These are phyloP conservation scores for Pseudoneurospora amorphoporcata DNA, from an alignment of 495 filamentous ascomycete species.

Conservation along the genomic window DNA sequence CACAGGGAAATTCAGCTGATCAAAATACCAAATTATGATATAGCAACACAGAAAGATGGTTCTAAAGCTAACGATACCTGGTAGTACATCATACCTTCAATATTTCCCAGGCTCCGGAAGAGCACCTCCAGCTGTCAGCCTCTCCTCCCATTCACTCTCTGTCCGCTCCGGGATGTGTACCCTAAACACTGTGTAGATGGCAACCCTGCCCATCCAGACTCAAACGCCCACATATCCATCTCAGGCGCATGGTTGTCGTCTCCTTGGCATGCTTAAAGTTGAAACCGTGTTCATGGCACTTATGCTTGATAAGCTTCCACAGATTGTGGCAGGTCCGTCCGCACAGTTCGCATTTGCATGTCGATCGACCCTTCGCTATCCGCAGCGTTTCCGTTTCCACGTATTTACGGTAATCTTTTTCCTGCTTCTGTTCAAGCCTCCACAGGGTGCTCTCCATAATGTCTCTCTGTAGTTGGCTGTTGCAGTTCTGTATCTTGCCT, in stretches of 20 bases:
- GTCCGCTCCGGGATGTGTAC: background rate
- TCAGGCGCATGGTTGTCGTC: background rate
- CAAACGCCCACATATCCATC: background rate
- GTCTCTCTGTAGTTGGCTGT: background rate
- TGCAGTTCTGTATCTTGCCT: background rate
- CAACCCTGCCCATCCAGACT: background rate
- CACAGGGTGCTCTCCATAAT: background rate
- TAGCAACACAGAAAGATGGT: no score
- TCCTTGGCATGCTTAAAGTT: background rate
- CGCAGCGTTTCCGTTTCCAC: background rate
- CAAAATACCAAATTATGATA: no score
- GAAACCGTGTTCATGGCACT: background rate
- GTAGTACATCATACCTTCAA: no score
- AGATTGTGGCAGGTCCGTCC: background rate
- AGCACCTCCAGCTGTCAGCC: background rate
- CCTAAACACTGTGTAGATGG: background rate
- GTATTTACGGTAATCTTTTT: background rate
- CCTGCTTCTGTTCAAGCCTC: background rate
- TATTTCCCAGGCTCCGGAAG: background rate
- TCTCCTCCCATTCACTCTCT: background rate
- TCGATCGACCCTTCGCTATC: background rate
- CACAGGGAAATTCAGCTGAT: no score
- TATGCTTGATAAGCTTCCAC: background rate
- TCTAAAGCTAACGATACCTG: no score
- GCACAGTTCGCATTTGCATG: background rate